A percentile compares a stretch with the other conserved stretches of the same genome.
These are phyloP conservation scores for Corynascus novoguineensis DNA, from an alignment of 495 filamentous ascomycete genomes.

Conservation along the genomic window DNA sequence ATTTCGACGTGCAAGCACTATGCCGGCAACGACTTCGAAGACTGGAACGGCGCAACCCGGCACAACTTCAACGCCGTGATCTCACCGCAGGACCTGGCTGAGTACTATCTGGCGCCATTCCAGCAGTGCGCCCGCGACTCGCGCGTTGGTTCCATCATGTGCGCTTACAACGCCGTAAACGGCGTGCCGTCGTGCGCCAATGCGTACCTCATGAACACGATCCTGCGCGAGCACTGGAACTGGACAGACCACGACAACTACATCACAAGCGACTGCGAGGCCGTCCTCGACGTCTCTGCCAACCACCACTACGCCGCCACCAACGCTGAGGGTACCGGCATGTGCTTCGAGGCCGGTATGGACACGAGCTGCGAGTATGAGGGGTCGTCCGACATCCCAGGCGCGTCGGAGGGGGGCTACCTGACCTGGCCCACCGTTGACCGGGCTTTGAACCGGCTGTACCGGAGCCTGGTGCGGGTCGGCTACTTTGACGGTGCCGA, in stretches of 20 bases:
- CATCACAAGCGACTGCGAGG: constrained; percentile 43
- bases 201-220: constrained; percentile 35
- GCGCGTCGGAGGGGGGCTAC: constrained; percentile 17
- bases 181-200: constrained; percentile 43
- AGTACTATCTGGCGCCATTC: constrained; percentile 47
- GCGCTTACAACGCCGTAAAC: constrained; percentile 44
- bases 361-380: constrained; percentile 22
- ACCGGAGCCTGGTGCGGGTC: constrained; percentile 45
- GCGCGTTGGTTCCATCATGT: constrained; percentile 45
- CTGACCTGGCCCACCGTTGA: constrained; percentile 20
- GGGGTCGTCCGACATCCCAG: constrained; percentile 20
- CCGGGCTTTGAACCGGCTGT: constrained; percentile 19
- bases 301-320: constrained; percentile 23
- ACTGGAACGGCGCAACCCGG: constrained; percentile 30
- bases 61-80: constrained; percentile 39
- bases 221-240: constrained; percentile 45
- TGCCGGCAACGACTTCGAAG: constrained; percentile 53
- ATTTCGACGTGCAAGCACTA: constrained; percentile 41
- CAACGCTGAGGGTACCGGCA: constrained; percentile 23
- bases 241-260: constrained; percentile 41
- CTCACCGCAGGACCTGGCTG: constrained; percentile 39
- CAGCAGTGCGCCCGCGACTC: constrained; percentile 42
- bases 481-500: constrained; percentile 29
- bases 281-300: constrained; percentile 34
- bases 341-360: constrained; percentile 21